These are phyloP conservation scores for Acacia pycnantha DNA, from an alignment of 331 rosid species.

Conservation along the genomic window DNA sequence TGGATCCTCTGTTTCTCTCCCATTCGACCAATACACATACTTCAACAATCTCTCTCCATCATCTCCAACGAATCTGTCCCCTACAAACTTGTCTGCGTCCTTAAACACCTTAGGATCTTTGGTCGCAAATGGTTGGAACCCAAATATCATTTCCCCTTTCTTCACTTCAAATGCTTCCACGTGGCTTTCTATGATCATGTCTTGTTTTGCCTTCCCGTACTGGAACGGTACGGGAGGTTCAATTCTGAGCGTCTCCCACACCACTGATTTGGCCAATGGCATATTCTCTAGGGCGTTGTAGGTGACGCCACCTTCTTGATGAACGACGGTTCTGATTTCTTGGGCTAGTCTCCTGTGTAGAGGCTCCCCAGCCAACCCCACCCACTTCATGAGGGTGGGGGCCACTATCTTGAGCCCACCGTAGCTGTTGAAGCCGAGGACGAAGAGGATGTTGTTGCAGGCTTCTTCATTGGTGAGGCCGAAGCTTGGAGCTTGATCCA, in stretches of 20 bases:
- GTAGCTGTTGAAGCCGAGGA: constrained; percentile 61
- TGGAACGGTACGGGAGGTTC: constrained; percentile 73
- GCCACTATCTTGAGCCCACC: constrained; percentile 27
- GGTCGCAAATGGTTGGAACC: constrained; percentile 64
- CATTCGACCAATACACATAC: constrained; percentile 76
- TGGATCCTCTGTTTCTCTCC: constrained; percentile 51
- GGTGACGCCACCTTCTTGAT: constrained; percentile 45
- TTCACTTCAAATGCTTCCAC: constrained; percentile 54
- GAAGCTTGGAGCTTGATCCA: constrained; percentile 44
- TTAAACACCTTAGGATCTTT: constrained; percentile 54
- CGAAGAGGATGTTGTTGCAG: constrained; percentile 62
- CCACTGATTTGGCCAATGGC: constrained; percentile 54
- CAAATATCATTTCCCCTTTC: constrained; percentile 73
- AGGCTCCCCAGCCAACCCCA: constrained; percentile 47
- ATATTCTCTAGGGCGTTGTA: constrained; percentile 41
- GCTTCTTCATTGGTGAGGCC: constrained; percentile 60
- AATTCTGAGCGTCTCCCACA: constrained; percentile 59
- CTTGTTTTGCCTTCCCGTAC: constrained; percentile 66
- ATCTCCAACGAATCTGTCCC: constrained; percentile 38
- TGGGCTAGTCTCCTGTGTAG: constrained; percentile 51
- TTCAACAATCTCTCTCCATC: constrained; percentile 47
- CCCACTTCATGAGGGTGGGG: constrained; percentile 64
- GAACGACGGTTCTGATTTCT: constrained; percentile 40
- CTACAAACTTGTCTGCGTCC: constrained; percentile 48
- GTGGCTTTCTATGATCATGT: constrained; percentile 53